Conservation (phyloP, 495 filamentous ascomycete species). For the Saxophila tyrrhenica region DNA sequence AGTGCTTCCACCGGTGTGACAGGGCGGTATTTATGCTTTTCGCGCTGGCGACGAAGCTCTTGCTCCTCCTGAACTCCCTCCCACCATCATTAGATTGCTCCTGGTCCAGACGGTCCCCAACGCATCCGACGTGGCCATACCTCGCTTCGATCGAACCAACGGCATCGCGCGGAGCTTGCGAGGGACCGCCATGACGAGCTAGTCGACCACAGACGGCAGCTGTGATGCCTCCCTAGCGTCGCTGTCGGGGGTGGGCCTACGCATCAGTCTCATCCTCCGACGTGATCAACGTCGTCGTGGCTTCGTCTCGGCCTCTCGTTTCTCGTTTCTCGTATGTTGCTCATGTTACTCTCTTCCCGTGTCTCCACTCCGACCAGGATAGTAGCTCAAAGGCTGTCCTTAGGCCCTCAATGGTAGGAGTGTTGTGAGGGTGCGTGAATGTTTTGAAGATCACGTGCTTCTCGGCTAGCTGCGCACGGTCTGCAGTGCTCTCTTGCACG, state of each 20-base stretch:
- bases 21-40: constrained; percentile 14
- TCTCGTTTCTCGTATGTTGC: not conserved
- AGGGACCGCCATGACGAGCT: constrained; percentile 9
- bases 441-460: constrained; percentile 16
- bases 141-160: constrained; percentile 15
- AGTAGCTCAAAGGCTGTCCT: constrained; percentile 4
- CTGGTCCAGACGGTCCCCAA: constrained; percentile 5
- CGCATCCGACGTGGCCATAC: not conserved
- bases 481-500: not conserved
- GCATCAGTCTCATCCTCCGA: not conserved
- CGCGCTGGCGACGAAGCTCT: not conserved
- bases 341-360: constrained; percentile 8
- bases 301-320: constrained; percentile 13
- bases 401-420: not conserved
- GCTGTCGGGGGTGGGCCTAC: constrained; percentile 5
- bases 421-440: constrained; percentile 4
- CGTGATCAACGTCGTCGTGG: constrained; percentile 18
- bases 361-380: constrained; percentile 10
- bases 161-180: constrained; percentile 6
- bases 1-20: not conserved
- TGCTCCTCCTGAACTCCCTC: not conserved
- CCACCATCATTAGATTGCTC: not conserved
- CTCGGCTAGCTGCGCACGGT: not conserved
- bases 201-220: constrained; percentile 12
- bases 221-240: constrained; percentile 14